Conservation (phyloP, 2,329 filamentous ascomycete species). For the Xylaria multiplex region DNA sequence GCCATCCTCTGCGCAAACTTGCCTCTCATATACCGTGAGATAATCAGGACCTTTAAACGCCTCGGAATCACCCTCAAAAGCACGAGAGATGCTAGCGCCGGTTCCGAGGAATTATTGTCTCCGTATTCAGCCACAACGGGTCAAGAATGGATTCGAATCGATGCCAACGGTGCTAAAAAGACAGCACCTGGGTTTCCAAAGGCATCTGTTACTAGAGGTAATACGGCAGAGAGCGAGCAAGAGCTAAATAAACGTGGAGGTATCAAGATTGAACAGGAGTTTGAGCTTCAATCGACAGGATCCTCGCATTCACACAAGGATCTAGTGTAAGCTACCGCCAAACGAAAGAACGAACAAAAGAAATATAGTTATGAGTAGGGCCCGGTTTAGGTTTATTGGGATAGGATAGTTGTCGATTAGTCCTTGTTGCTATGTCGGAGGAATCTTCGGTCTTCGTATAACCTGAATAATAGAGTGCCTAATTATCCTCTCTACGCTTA, state of each 20-base stretch:
- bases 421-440: slow-evolving; percentile 2
- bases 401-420: neutral
- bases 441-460: slow-evolving; percentile 7
- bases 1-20: slow-evolving; percentile 46
- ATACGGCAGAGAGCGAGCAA: slow-evolving; percentile 12
- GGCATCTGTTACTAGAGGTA: neutral
- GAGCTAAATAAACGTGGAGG: slow-evolving; percentile 1
- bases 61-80: slow-evolving; percentile 28
- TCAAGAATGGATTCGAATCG: slow-evolving; percentile 39
- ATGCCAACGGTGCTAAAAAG: slow-evolving; percentile 15
- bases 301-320: slow-evolving; percentile 4
- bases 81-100: slow-evolving; percentile 18
- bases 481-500: neutral
- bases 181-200: slow-evolving; percentile 4
- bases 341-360: neutral
- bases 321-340: neutral
- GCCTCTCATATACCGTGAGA: slow-evolving; percentile 40
- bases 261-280: slow-evolving; percentile 26
- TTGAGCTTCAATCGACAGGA: slow-evolving; percentile 22
- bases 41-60: slow-evolving; percentile 50
- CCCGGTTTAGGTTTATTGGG: neutral
- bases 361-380: slow-evolving; percentile 13
- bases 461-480: neutral
- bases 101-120: slow-evolving; percentile 15
- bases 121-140: slow-evolving; percentile 18